A percentile compares a stretch with the other conserved stretches of the same genome.
Evolutionary conservation across 306 rosid genomes (phyloP).

Genomic region (Dalbergia oliveri): DNA sequence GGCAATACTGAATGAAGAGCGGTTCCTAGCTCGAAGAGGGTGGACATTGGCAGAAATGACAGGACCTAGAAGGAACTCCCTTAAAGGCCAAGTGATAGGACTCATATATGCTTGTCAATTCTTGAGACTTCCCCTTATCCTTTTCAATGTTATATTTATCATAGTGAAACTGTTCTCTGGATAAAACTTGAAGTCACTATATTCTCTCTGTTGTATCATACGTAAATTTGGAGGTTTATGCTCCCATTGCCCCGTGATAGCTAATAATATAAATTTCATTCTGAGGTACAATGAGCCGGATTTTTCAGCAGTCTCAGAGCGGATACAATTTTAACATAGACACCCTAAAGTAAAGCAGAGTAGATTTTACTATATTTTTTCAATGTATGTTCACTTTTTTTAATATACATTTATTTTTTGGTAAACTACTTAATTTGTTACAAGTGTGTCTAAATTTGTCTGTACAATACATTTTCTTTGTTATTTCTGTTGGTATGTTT

Average conservation of each 20-base stretch:
- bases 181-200: constrained; percentile 42
- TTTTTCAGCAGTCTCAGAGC: background rate
- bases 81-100: constrained; percentile 78
- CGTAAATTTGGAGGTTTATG: constrained; percentile 20
- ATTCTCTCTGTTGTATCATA: constrained; percentile 10
- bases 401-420: too few species aligned
- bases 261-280: constrained; percentile 8
- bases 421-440: too few species aligned
- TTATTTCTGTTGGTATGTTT: background rate
- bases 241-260: background rate
- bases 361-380: too few species aligned
- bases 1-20: constrained; percentile 89
- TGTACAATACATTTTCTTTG: background rate
- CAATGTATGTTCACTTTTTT: too few species aligned
- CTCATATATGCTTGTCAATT: constrained; percentile 78
- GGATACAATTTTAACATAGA: background rate
- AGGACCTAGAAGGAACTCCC: constrained; percentile 61
- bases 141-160: constrained; percentile 62
- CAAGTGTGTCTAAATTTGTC: too few species aligned
- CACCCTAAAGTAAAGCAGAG: too few species aligned
- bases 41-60: constrained; percentile 74
- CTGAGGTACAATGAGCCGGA: constrained; percentile 12
- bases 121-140: constrained; percentile 77
- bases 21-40: constrained; percentile 84
- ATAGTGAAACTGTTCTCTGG: constrained; percentile 67